Conservation (phyloP, 306 rosid genomes). For the Casuarina glauca region DNA sequence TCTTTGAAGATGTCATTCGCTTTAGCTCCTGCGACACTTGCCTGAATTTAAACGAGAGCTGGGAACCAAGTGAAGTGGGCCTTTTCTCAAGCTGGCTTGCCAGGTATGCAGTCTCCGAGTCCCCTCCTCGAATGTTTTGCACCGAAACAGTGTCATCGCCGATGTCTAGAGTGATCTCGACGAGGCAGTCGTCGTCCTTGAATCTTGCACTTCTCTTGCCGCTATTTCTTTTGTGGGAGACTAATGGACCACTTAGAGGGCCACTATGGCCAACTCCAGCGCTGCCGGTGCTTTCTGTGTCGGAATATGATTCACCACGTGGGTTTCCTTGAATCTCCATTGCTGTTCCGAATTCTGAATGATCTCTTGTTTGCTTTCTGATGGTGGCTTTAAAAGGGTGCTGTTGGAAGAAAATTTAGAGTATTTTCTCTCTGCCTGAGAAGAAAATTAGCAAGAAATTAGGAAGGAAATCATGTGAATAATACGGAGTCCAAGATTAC, state of each 20-base stretch:
- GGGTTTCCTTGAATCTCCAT: conserved; percentile 72
- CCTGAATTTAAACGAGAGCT: conserved; percentile 39
- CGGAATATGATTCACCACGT: conserved; percentile 47
- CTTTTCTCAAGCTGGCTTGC: conserved; percentile 59
- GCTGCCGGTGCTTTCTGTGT: conserved; percentile 52
- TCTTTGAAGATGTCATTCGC: conserved; percentile 70
- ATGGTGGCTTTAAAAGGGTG: background rate
- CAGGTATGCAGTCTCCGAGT: conserved; percentile 59
- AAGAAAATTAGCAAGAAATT: background rate
- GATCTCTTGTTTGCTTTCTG: background rate
- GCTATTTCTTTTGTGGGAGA: conserved; percentile 40
- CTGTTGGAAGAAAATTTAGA: too few relatives aligned
- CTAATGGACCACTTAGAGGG: conserved; percentile 62
- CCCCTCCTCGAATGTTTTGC: conserved; percentile 69
- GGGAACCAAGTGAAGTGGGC: conserved; percentile 49
- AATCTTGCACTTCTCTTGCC: conserved; percentile 56
- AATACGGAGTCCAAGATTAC: background rate
- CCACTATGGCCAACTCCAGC: conserved; percentile 62
- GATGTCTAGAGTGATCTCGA: conserved; percentile 79
- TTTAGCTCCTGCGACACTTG: conserved; percentile 84
- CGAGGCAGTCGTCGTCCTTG: conserved; percentile 56
- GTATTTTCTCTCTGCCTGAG: background rate
- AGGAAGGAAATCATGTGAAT: background rate
- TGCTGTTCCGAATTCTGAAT: conserved; percentile 1
- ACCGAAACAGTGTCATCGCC: conserved; percentile 65